These are phyloP conservation scores for Cicer cuneatum DNA, from an alignment of 306 rosid genomes.

Conservation along the genomic window DNA sequence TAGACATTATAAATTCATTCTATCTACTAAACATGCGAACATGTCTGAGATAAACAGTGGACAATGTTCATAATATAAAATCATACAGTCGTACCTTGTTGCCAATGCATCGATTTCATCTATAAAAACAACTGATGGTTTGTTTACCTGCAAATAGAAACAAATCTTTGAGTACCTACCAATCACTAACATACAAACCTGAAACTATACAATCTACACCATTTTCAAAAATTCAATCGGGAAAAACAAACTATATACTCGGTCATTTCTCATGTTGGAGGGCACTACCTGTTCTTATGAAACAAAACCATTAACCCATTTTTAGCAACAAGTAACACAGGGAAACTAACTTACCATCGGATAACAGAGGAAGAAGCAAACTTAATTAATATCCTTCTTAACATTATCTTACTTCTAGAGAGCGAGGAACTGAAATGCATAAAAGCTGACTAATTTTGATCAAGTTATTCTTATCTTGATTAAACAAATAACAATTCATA, in stretches of 20 bases:
- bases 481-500: constrained; percentile 28
- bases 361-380: neutral
- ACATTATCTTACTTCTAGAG: constrained; percentile 32
- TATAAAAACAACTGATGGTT: constrained; percentile 93
- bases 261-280: constrained; percentile 23
- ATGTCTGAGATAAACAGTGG: constrained; percentile 30
- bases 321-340: constrained; percentile 40
- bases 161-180: constrained; percentile 23
- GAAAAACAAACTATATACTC: constrained; percentile 26
- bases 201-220: constrained; percentile 37
- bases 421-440: constrained; percentile 38
- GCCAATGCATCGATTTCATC: constrained; percentile 99
- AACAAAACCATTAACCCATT: constrained; percentile 15
- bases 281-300: constrained; percentile 25
- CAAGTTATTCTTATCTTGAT: constrained; percentile 6
- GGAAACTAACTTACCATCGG: constrained; percentile 13
- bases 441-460: constrained; percentile 7
- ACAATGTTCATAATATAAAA: constrained; percentile 33
- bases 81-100: constrained; percentile 66
- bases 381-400: constrained; percentile 20
- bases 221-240: constrained; percentile 12
- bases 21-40: constrained; percentile 32
- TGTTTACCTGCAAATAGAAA: constrained; percentile 84
- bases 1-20: constrained; percentile 16
- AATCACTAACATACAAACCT: constrained; percentile 39